Conservation (phyloP, 2,329 filamentous ascomycete genomes). For the Pseudogymnoascus sp. region DNA sequence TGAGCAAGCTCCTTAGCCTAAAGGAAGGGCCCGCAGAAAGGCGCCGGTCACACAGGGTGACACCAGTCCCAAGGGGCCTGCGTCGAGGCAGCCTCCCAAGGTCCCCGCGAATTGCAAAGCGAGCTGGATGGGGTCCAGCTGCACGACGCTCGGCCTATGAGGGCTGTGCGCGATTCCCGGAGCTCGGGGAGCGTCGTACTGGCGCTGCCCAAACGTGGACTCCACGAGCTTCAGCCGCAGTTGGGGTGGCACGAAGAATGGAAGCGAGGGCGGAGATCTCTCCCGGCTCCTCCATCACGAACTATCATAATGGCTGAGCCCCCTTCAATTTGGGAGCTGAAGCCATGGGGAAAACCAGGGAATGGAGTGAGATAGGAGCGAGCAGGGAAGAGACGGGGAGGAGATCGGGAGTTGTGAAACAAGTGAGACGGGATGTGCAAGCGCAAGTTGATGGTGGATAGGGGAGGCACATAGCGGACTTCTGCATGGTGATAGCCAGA, state of each 20-base stretch:
- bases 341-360: not conserved
- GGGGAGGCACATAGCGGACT: not conserved
- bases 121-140: conserved; percentile 6
- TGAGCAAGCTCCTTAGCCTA: not conserved
- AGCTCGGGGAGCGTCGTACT: not conserved
- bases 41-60: not conserved
- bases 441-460: not conserved
- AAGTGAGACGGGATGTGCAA: conserved; percentile 1
- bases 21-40: conserved; percentile 5
- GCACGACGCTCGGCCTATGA: not conserved
- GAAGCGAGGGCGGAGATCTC: not conserved
- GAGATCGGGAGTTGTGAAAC: conserved; percentile 5
- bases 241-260: conserved; percentile 4
- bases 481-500: not conserved
- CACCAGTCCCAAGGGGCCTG: conserved; percentile 4
- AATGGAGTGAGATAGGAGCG: not conserved
- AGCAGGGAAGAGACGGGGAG: not conserved
- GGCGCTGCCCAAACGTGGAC: conserved; percentile 2
- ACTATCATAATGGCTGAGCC: not conserved
- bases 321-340: not conserved
- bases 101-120: conserved; percentile 4
- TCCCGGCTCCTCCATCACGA: not conserved
- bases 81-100: conserved; percentile 4
- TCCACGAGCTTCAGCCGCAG: conserved; percentile 5
- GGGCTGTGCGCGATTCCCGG: not conserved